Conservation (phyloP, 2,329 filamentous ascomycete species). For the Blastomyces parvus region DNA sequence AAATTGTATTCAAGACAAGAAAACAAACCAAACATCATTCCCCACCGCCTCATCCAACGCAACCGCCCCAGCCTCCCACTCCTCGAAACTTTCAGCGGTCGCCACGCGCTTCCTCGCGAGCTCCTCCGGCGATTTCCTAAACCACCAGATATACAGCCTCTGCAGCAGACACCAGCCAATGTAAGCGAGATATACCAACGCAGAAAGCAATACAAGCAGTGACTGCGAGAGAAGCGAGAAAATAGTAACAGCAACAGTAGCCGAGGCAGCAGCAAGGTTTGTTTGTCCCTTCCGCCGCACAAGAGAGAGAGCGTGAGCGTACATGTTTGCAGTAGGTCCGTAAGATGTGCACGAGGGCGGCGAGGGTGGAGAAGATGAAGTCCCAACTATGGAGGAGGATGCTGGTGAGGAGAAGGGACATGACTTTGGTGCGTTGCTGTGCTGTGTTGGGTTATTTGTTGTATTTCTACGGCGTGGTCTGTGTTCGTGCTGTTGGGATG, state of each 20-base stretch:
- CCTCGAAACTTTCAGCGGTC: constrained; percentile 62
- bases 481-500: neutral
- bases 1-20: neutral
- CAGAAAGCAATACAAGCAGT: neutral
- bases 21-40: constrained; percentile 63
- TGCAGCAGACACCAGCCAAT: constrained; percentile 28
- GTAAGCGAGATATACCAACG: neutral
- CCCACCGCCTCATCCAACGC: constrained; percentile 74
- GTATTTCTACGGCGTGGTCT: neutral
- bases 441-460: neutral
- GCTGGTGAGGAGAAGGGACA: neutral
- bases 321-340: neutral
- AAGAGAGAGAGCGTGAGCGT: neutral
- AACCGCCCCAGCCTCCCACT: constrained; percentile 78
- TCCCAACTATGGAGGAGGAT: neutral
- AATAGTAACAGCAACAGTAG: neutral
- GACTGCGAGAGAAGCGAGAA: neutral
- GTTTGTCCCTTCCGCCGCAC: neutral
- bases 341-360: neutral
- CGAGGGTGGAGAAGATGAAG: neutral
- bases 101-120: constrained; percentile 57
- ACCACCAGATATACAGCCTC: constrained; percentile 61
- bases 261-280: neutral
- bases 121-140: constrained; percentile 53
- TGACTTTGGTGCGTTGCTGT: neutral